Evolutionary conservation across 176 grass and related monocot species (phyloP).

Genomic region (Puccinellia tenuiflora): DNA sequence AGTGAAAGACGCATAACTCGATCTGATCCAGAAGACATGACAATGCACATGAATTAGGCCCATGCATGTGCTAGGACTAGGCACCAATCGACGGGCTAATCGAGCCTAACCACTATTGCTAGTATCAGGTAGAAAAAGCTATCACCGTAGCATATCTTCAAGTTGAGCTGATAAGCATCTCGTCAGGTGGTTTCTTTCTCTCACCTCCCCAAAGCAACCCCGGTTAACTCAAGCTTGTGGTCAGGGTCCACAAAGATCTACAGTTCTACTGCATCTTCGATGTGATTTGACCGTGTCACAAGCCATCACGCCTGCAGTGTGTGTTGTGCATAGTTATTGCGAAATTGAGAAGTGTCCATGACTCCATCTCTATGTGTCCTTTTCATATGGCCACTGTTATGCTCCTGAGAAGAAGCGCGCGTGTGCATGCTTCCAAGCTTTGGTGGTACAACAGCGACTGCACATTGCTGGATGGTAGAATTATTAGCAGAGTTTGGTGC

Average conservation of each 20-base stretch:
- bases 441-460: slow-evolving; percentile 19
- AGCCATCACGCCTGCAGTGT: background rate
- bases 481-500: slow-evolving; percentile 16
- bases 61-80: background rate
- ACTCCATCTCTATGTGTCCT: background rate
- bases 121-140: background rate
- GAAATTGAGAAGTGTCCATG: background rate
- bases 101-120: background rate
- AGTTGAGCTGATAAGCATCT: background rate
- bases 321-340: too few relatives aligned
- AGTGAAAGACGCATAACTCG: background rate
- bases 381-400: slow-evolving; percentile 20
- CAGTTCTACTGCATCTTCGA: background rate
- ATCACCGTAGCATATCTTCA: background rate
- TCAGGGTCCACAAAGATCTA: background rate
- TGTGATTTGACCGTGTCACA: background rate
- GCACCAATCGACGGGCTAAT: slow-evolving; percentile 29
- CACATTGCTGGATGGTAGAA: slow-evolving; percentile 16
- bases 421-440: slow-evolving; percentile 19
- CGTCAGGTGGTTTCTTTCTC: background rate
- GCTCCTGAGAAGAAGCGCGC: background rate
- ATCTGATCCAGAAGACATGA: slow-evolving; percentile 1
- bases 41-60: background rate
- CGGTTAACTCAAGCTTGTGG: background rate
- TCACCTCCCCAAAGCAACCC: background rate